phyloP scores from a whole-genome alignment of 192 early-diverging fungal genomes.

The Kickxella alabastrina region DNA sequence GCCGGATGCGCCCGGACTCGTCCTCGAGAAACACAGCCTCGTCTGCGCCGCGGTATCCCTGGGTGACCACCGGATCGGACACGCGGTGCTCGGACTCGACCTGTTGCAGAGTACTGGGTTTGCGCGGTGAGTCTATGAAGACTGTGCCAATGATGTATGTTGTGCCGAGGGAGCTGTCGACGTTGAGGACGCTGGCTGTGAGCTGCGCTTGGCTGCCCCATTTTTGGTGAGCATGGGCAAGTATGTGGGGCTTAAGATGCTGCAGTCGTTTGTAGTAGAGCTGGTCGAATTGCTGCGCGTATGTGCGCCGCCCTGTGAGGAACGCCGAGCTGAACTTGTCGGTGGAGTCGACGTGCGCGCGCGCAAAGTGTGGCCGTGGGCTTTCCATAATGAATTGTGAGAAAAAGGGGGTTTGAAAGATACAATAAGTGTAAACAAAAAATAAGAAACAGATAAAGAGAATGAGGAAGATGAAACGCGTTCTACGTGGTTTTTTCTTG shows the following conservation, averaged over 20 bases:
- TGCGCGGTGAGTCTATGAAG: constrained; percentile 79
- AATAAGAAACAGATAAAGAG: constrained; percentile 1
- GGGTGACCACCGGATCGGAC: constrained; percentile 55
- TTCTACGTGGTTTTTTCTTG: not conserved
- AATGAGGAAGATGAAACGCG: too few relatives aligned
- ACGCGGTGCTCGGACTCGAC: constrained; percentile 79
- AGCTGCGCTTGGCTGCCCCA: too few relatives aligned
- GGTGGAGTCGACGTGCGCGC: not conserved
- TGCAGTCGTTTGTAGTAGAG: constrained; percentile 77
- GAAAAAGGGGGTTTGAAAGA: too few relatives aligned
- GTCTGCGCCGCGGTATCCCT: constrained; percentile 62
- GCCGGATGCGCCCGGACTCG: constrained; percentile 82
- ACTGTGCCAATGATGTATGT: constrained; percentile 81
- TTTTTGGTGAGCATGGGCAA: too few relatives aligned
- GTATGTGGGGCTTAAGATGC: constrained; percentile 60
- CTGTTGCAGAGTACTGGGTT: constrained; percentile 90
- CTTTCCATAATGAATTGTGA: too few relatives aligned
- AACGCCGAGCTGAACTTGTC: constrained; percentile 26
- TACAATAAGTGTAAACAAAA: not conserved
- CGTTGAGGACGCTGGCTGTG: constrained; percentile 73
- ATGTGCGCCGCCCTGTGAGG: constrained; percentile 59
- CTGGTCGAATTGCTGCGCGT: constrained; percentile 80
- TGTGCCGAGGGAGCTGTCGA: constrained; percentile 56
- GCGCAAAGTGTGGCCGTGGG: not conserved
- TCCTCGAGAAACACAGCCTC: constrained; percentile 79